Percentiles rank a stretch among this genome's conserved stretches.
Conservation (phyloP, 2,329 filamentous ascomycete species). For the Clonostachys byssicola region DNA sequence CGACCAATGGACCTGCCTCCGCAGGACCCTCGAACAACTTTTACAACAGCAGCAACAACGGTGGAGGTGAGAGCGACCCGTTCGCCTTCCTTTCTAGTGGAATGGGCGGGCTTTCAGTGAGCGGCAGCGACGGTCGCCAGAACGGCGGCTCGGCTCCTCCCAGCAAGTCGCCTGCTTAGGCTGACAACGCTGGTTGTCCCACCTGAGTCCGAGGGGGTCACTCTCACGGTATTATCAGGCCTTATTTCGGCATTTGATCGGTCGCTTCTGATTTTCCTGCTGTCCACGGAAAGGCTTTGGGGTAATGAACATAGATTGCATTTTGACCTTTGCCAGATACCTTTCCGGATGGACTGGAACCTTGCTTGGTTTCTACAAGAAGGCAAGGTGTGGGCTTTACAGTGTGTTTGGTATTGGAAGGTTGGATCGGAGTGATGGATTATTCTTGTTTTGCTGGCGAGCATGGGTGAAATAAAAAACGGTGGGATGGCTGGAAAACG, state of each 20-base stretch:
- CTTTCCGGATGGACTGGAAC: conserved; percentile 1
- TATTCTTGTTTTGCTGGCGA: neutral
- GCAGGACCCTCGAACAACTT: conserved; percentile 61
- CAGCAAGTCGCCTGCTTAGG: conserved; percentile 57
- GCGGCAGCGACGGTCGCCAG: conserved; percentile 54
- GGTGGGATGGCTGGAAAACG: conserved; percentile 28
- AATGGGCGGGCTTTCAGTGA: conserved; percentile 69
- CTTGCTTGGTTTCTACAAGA: conserved; percentile 2
- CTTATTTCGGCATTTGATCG: too few species aligned
- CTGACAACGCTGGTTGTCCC: conserved; percentile 1
- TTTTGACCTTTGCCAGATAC: neutral
- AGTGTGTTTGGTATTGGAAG: neutral
- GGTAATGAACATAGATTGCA: neutral
- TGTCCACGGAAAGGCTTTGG: conserved; percentile 2
- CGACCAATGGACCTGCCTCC: conserved; percentile 75
- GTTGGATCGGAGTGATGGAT: neutral
- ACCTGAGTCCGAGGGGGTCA: too few species aligned
- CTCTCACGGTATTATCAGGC: too few species aligned
- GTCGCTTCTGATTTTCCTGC: too few species aligned
- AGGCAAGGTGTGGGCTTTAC: neutral
- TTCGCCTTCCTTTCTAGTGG: conserved; percentile 76
- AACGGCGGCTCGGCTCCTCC: conserved; percentile 53
- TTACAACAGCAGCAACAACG: conserved; percentile 39
- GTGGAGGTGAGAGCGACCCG: conserved; percentile 57
- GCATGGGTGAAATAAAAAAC: neutral